Conservation (phyloP, 306 rosid species). For the Malus domestica region DNA sequence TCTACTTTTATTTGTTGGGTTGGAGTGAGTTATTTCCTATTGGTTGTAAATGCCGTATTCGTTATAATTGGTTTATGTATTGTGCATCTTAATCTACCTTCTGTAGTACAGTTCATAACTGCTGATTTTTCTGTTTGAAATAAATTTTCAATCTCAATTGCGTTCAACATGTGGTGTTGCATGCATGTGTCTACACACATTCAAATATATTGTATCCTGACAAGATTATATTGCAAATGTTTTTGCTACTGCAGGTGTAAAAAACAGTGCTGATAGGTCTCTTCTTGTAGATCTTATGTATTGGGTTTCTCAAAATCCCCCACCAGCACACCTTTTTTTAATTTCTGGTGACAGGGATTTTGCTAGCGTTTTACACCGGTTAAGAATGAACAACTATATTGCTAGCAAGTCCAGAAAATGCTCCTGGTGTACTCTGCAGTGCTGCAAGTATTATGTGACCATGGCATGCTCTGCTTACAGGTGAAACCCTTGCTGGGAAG, state of each 20-base stretch:
- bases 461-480: slow-evolving; percentile 66
- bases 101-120: background rate
- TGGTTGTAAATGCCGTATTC: background rate
- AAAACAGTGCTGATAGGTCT: slow-evolving; percentile 73
- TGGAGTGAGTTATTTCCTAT: background rate
- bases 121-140: background rate
- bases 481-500: slow-evolving; percentile 58
- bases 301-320: slow-evolving; percentile 95
- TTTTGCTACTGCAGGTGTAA: slow-evolving; percentile 59
- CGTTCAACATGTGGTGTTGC: background rate
- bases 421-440: slow-evolving; percentile 58
- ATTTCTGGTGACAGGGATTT: slow-evolving; percentile 78
- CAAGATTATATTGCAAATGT: background rate
- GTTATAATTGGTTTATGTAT: background rate
- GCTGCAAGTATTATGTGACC: slow-evolving; percentile 95
- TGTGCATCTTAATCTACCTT: background rate
- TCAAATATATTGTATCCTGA: background rate
- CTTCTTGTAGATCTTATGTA: slow-evolving; percentile 72
- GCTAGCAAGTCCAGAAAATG: slow-evolving; percentile 50
- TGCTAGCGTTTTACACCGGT: slow-evolving; percentile 56
- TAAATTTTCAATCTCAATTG: background rate
- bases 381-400: slow-evolving; percentile 84
- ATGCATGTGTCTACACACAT: background rate
- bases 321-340: slow-evolving; percentile 87
- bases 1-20: background rate